Percentiles rank a stretch among this genome's conserved stretches.
These are phyloP conservation scores for Daldinia grandis DNA, from an alignment of 495 filamentous ascomycete species.

Conservation along the genomic window DNA sequence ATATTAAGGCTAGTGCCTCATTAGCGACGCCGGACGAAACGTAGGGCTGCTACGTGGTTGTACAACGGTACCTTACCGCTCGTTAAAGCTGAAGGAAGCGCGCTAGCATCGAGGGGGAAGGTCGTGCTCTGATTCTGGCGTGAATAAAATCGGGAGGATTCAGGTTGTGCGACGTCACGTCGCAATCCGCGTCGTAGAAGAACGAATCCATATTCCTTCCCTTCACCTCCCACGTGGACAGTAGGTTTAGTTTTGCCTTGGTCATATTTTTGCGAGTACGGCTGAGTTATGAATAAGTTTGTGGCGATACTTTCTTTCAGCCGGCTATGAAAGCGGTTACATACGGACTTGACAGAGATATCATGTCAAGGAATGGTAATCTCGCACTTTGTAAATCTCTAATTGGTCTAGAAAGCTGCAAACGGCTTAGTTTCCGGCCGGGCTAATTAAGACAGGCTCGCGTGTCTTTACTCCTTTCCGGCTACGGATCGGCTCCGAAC, in stretches of 20 bases:
- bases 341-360: conserved; percentile 21
- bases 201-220: conserved; percentile 18
- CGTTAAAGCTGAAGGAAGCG: conserved; percentile 7
- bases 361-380: conserved; percentile 20
- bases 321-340: conserved; percentile 14
- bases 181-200: conserved; percentile 18
- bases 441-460: neutral
- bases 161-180: conserved; percentile 33
- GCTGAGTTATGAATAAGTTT: conserved; percentile 25
- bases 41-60: conserved; percentile 17
- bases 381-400: conserved; percentile 12
- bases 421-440: conserved; percentile 15
- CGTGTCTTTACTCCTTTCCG: neutral
- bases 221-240: conserved; percentile 32
- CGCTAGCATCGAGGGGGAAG: neutral
- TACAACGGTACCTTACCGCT: conserved; percentile 5
- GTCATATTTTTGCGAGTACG: conserved; percentile 13
- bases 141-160: conserved; percentile 32
- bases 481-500: conserved; percentile 31
- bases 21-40: conserved; percentile 14
- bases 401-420: conserved; percentile 5
- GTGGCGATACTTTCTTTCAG: conserved; percentile 21
- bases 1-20: neutral
- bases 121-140: conserved; percentile 17
- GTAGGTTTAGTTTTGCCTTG: conserved; percentile 14